A percentile compares a stretch with the other conserved stretches of the same genome.
Conservation (phyloP, 768 basidiomycete genomes). For the Boletus barrowsii region DNA sequence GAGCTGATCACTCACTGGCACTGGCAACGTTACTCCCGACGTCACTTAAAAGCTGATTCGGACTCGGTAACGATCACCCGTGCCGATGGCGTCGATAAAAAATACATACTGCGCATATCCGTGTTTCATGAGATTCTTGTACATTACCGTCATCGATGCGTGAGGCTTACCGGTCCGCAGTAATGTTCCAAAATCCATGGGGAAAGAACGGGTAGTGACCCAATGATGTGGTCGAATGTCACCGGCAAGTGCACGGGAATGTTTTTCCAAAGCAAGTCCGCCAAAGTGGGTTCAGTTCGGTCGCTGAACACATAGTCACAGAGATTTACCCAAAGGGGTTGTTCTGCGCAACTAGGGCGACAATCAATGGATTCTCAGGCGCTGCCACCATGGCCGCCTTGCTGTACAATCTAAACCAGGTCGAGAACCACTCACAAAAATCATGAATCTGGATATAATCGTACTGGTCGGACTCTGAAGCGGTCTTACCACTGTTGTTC, state of each 20-base stretch:
- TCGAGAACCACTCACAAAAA: not conserved
- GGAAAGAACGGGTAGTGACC: not conserved
- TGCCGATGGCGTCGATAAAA: not conserved
- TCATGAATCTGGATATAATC: no score
- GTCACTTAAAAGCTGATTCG: no score
- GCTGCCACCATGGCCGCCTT: not conserved
- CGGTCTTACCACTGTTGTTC: not conserved
- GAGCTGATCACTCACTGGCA: no score
- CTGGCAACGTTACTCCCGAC: no score
- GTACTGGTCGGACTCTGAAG: not conserved
- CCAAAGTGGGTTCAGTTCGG: not conserved
- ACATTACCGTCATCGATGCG: no score
- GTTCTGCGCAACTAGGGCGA: not conserved
- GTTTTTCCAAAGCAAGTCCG: not conserved
- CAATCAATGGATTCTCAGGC: not conserved
- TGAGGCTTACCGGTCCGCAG: no score
- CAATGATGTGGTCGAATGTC: not conserved
- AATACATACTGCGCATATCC: not conserved
- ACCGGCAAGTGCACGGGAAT: no score
- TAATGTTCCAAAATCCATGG: no score
- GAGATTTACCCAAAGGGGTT: not conserved
- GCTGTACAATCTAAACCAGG: not conserved
- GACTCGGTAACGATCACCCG: not conserved
- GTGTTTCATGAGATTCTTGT: not conserved
- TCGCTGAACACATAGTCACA: not conserved